These are phyloP conservation scores for Penicillium sp. DNA, from an alignment of 2,329 filamentous ascomycete species.

Conservation along the genomic window DNA sequence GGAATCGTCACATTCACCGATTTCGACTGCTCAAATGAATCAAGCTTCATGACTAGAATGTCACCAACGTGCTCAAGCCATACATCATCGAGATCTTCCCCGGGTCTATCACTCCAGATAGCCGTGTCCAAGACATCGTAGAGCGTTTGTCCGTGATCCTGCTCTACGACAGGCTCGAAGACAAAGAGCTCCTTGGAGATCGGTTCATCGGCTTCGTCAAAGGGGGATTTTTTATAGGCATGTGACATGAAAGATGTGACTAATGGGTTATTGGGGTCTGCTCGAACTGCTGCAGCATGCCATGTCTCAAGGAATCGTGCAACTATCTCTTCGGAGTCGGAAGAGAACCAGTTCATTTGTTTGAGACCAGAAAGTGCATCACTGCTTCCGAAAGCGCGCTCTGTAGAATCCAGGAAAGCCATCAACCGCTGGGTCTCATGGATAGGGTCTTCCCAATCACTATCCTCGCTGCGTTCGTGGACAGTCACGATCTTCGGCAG, in stretches of 20 bases:
- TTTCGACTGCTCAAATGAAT: slow-evolving; percentile 35
- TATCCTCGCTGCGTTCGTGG: slow-evolving; percentile 33
- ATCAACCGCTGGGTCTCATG: slow-evolving; percentile 62
- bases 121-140: slow-evolving; percentile 56
- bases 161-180: slow-evolving; percentile 41
- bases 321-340: slow-evolving; percentile 38
- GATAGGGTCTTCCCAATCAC: slow-evolving; percentile 49
- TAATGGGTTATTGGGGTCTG: slow-evolving; percentile 43
- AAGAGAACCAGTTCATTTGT: slow-evolving; percentile 29
- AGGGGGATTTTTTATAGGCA: slow-evolving; percentile 40
- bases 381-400: slow-evolving; percentile 59
- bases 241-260: slow-evolving; percentile 49
- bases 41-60: slow-evolving; percentile 54
- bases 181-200: slow-evolving; percentile 40
- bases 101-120: slow-evolving; percentile 49
- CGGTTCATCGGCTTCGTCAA: slow-evolving; percentile 27
- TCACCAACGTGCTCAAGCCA: slow-evolving; percentile 54
- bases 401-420: slow-evolving; percentile 60
- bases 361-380: slow-evolving; percentile 52
- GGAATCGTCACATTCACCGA: slow-evolving; percentile 53
- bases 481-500: slow-evolving; percentile 53
- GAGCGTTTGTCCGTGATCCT: slow-evolving; percentile 44
- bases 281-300: slow-evolving; percentile 47
- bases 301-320: slow-evolving; percentile 52
- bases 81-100: slow-evolving; percentile 43